These are phyloP conservation scores for Candida sp. DNA, from an alignment of 1,139 yeast species.

Conservation along the genomic window DNA sequence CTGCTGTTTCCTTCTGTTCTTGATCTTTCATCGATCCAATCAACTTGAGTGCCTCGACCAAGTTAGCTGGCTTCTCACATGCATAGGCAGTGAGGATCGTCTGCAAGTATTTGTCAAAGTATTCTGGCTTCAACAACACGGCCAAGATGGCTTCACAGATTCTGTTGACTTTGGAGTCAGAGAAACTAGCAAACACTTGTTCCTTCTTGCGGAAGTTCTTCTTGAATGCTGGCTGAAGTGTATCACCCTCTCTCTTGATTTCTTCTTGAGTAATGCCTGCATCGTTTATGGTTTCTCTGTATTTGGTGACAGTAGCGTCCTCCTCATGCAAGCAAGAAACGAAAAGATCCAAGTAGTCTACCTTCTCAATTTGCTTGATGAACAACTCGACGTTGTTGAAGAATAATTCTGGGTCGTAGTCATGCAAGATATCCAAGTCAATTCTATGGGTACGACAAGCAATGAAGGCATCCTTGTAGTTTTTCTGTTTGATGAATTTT, in stretches of 20 bases:
- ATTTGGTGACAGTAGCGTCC: constrained; percentile 84
- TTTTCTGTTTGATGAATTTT: constrained; percentile 56
- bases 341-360: constrained; percentile 84
- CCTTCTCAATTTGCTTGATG: constrained; percentile 68
- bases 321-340: constrained; percentile 87
- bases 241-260: constrained; percentile 11
- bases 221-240: constrained; percentile 18
- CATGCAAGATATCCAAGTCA: constrained; percentile 88
- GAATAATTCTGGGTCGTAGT: constrained; percentile 78
- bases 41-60: constrained; percentile 71
- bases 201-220: constrained; percentile 37
- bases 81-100: constrained; percentile 92
- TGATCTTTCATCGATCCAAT: constrained; percentile 53
- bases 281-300: constrained; percentile 66
- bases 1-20: constrained; percentile 62
- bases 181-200: constrained; percentile 30
- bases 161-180: constrained; percentile 69
- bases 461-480: constrained; percentile 74
- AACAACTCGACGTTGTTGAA: constrained; percentile 67
- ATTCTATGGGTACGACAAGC: constrained; percentile 92
- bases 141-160: constrained; percentile 75
- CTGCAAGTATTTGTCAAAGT: constrained; percentile 66
- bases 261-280: constrained; percentile 16
- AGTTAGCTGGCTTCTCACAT: constrained; percentile 87
- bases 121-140: constrained; percentile 56